These are phyloP conservation scores for Venturia nashicola DNA, from an alignment of 2,329 filamentous ascomycete species.

Conservation along the genomic window DNA sequence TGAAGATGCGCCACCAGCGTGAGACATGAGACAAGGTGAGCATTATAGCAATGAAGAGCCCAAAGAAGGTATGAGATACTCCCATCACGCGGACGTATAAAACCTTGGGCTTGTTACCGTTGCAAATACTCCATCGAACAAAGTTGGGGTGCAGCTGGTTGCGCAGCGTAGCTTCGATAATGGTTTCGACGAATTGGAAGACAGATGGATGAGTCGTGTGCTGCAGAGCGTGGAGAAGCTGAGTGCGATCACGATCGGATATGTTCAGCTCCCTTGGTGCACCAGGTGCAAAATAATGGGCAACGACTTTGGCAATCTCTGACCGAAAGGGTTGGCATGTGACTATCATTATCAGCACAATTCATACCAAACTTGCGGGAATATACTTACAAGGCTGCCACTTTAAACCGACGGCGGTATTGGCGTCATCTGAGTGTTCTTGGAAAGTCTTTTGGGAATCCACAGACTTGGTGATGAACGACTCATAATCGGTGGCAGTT, in stretches of 20 bases:
- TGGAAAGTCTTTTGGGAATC: slow-evolving; percentile 9
- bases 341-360: slow-evolving; percentile 14
- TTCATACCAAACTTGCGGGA: background rate
- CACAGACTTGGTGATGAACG: slow-evolving; percentile 10
- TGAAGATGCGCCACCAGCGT: slow-evolving; percentile 16
- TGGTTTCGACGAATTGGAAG: slow-evolving; percentile 27
- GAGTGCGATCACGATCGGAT: slow-evolving; percentile 24
- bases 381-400: slow-evolving; percentile 12
- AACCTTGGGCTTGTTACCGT: slow-evolving; percentile 25
- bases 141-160: slow-evolving; percentile 29
- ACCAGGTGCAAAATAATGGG: slow-evolving; percentile 27
- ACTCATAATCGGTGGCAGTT: slow-evolving; percentile 7
- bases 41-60: slow-evolving; percentile 18
- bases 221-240: slow-evolving; percentile 28
- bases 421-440: slow-evolving; percentile 11
- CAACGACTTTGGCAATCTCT: slow-evolving; percentile 25
- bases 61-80: slow-evolving; percentile 6
- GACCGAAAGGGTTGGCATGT: slow-evolving; percentile 30
- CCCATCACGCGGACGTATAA: slow-evolving; percentile 19
- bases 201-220: slow-evolving; percentile 35
- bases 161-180: slow-evolving; percentile 26
- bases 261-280: slow-evolving; percentile 27
- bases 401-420: slow-evolving; percentile 10
- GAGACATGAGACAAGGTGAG: slow-evolving; percentile 18
- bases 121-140: slow-evolving; percentile 25